Evolutionary conservation across 768 basidiomycete species (phyloP).

Genomic region (Glaciozyma martinii): DNA sequence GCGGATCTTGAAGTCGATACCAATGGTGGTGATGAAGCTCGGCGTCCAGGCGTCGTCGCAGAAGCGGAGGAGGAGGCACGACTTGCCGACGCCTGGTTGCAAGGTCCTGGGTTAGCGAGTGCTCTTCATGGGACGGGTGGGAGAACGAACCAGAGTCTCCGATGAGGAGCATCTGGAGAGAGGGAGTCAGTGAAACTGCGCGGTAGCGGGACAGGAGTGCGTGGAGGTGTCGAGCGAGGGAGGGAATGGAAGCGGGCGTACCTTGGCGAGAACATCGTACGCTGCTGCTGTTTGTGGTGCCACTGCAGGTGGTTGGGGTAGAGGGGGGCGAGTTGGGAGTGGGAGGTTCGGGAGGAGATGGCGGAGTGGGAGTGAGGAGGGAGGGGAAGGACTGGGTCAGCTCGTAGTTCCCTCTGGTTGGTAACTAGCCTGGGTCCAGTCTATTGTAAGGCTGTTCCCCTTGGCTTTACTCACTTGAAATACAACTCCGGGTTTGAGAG

Average conservation of each 20-base stretch:
- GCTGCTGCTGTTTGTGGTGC: constrained; percentile 23
- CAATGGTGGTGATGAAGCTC: constrained; percentile 98
- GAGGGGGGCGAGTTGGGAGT: not conserved
- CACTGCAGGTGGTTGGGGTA: not conserved
- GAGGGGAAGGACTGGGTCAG: not conserved
- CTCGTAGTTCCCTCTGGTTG: not conserved
- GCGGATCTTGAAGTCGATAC: constrained; percentile 98
- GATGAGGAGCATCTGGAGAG: constrained; percentile 31
- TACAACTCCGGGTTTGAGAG: too few species aligned
- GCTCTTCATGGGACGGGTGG: too few species aligned
- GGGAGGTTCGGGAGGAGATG: not conserved
- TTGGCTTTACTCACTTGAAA: too few species aligned
- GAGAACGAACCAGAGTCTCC: constrained; percentile 29
- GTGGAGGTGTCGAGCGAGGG: not conserved
- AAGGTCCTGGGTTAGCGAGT: not conserved
- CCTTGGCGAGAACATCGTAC: constrained; percentile 34
- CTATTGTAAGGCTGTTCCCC: too few species aligned
- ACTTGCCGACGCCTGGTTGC: constrained; percentile 78
- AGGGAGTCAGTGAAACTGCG: not conserved
- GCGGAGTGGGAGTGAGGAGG: not conserved
- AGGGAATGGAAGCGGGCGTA: not conserved
- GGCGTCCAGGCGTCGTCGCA: constrained; percentile 99
- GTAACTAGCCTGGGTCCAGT: too few species aligned
- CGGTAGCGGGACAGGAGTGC: too few species aligned
- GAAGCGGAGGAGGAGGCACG: constrained; percentile 60